Conservation (phyloP, 169 alveolate species). For the Neospora caninum region DNA sequence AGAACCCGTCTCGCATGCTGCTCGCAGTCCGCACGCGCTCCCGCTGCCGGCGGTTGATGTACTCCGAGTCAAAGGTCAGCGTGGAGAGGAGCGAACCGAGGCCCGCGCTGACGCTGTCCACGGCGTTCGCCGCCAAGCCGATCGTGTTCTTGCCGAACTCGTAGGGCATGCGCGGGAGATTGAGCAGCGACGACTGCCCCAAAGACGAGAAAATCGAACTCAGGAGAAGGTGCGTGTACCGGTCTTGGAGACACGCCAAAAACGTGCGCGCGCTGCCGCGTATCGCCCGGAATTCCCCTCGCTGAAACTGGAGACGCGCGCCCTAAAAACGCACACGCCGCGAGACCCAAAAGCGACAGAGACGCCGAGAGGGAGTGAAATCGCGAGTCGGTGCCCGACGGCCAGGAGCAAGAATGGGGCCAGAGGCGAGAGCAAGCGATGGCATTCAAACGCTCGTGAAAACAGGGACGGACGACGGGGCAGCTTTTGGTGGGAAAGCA, state of each 20-base stretch:
- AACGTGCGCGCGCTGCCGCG: conserved; percentile 82
- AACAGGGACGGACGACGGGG: too few relatives aligned
- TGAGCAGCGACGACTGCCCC: conserved; percentile 89
- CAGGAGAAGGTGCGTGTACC: conserved; percentile 78
- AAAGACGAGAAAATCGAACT: conserved; percentile 83
- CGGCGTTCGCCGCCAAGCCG: conserved; percentile 89
- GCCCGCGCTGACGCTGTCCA: conserved; percentile 87
- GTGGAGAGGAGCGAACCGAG: conserved; percentile 85
- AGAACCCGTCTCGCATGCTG: conserved; percentile 86
- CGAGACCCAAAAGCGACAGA: neutral
- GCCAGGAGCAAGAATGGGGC: too few relatives aligned
- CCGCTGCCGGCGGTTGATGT: conserved; percentile 87
- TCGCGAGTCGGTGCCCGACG: too few relatives aligned
- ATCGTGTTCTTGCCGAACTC: conserved; percentile 87
- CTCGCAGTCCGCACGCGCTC: conserved; percentile 74
- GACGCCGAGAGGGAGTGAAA: too few relatives aligned
- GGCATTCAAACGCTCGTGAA: too few relatives aligned
- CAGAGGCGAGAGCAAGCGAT: too few relatives aligned
- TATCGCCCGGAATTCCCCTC: conserved; percentile 79
- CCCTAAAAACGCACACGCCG: conserved; percentile 67
- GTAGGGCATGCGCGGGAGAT: conserved; percentile 89
- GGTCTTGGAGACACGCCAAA: conserved; percentile 81
- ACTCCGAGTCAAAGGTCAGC: conserved; percentile 89
- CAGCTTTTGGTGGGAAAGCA: too few relatives aligned
- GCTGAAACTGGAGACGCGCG: conserved; percentile 84